Percentiles rank a stretch among this genome's conserved stretches.
Conservation (phyloP, 1,284 basidiomycete genomes). For the Takashimella tepidaria region DNA sequence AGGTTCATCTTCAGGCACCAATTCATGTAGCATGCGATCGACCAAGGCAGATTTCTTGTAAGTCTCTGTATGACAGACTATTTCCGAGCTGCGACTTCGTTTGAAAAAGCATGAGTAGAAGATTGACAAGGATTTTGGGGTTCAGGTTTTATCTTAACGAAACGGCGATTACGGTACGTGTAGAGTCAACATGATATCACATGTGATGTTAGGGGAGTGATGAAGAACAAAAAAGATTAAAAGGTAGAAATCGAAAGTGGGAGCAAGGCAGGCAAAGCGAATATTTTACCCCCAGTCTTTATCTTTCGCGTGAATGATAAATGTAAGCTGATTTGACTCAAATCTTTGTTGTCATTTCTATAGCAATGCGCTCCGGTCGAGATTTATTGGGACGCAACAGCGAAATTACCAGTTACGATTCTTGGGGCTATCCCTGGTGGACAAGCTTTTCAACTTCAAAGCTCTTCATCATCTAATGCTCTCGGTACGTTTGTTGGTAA, state of each 20-base stretch:
- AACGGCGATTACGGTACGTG: conserved; percentile 28
- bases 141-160: conserved; percentile 33
- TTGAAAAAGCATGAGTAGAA: too few species aligned
- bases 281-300: not conserved
- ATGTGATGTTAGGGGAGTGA: too few species aligned
- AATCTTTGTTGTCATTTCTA: too few species aligned
- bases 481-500: not conserved
- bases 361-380: conserved; percentile 32
- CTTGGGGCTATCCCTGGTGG: conserved; percentile 40
- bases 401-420: conserved; percentile 28
- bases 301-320: not conserved
- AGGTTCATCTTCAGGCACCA: conserved; percentile 4
- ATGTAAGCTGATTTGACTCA: conserved; percentile 2
- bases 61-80: conserved; percentile 1
- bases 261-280: not conserved
- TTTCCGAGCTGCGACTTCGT: conserved; percentile 1
- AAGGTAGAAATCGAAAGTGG: not conserved
- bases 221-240: too few species aligned
- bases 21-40: conserved; percentile 23
- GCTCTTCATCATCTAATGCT: not conserved
- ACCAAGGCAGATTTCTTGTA: conserved; percentile 26
- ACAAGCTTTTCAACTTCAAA: conserved; percentile 29
- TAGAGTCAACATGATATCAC: too few species aligned
- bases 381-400: conserved; percentile 31
- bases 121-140: too few species aligned